Percentiles rank a stretch among this genome's conserved stretches.
These are phyloP conservation scores for Aspergillus texensis DNA, from an alignment of 2,329 filamentous ascomycete species.

Conservation along the genomic window DNA sequence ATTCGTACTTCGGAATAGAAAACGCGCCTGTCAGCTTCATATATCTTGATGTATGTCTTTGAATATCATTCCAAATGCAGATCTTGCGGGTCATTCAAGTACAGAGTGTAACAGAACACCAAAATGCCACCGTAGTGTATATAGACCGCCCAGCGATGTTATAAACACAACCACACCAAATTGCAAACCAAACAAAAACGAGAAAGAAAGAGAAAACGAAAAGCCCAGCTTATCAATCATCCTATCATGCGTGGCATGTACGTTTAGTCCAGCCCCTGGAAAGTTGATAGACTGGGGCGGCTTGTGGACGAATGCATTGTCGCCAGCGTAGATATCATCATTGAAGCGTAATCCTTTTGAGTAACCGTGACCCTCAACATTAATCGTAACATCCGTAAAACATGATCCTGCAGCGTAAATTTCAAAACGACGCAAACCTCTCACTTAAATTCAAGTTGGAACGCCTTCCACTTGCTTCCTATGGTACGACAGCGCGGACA, in stretches of 20 bases:
- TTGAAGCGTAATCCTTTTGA: conserved; percentile 27
- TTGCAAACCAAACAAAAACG: conserved; percentile 10
- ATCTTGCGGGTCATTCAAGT: neutral
- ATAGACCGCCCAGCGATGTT: conserved; percentile 21
- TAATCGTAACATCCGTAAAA: conserved; percentile 36
- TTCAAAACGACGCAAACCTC: neutral
- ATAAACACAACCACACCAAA: conserved; percentile 10
- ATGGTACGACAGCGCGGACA: conserved; percentile 51
- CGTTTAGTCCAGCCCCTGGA: neutral
- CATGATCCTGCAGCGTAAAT: conserved; percentile 13
- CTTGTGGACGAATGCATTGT: conserved; percentile 5
- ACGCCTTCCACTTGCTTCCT: conserved; percentile 52
- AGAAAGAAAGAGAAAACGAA: conserved; percentile 10
- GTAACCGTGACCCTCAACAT: conserved; percentile 24
- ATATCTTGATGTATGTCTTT: neutral
- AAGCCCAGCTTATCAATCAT: conserved; percentile 32
- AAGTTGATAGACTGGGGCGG: neutral
- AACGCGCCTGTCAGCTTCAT: neutral
- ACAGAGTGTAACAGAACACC: conserved; percentile 12
- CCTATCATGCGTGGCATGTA: conserved; percentile 1
- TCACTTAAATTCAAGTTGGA: conserved; percentile 52
- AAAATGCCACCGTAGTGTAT: conserved; percentile 25
- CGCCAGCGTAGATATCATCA: conserved; percentile 18
- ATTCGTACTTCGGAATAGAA: neutral
- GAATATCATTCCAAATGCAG: neutral